These are phyloP conservation scores for Fusarium sp. DNA, from an alignment of 2,329 filamentous ascomycete genomes.

Conservation along the genomic window DNA sequence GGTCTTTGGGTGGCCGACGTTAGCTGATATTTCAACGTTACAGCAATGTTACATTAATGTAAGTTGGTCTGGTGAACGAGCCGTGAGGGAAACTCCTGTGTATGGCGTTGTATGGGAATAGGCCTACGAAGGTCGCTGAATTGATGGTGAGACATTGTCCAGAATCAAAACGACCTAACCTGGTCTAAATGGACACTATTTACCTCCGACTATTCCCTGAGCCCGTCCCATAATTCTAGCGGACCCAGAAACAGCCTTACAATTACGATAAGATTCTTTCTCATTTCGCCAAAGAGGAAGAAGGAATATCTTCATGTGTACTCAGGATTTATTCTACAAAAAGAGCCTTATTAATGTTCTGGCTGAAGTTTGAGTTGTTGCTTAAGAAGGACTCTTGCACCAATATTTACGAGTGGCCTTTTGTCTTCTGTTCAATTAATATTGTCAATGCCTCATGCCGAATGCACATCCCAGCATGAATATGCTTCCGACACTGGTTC, in stretches of 20 bases:
- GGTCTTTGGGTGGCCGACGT: too few relatives aligned
- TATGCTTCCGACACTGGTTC: fast-evolving
- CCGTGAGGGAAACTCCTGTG: not conserved
- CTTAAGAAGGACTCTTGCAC: fast-evolving
- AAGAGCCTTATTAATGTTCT: fast-evolving
- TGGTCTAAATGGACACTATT: too few relatives aligned
- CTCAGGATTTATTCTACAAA: not conserved
- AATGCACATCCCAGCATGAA: fast-evolving
- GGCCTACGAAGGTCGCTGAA: too few relatives aligned
- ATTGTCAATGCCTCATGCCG: not conserved
- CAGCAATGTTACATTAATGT: not conserved
- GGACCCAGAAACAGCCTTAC: not conserved
- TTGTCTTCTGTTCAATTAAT: fast-evolving
- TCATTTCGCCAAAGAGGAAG: fast-evolving
- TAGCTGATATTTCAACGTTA: not conserved
- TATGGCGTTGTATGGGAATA: fast-evolving
- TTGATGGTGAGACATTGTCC: not conserved
- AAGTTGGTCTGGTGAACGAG: fast-evolving
- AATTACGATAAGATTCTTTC: not conserved
- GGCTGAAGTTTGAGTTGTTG: too few relatives aligned
- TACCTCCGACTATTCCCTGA: fast-evolving
- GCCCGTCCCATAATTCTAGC: fast-evolving
- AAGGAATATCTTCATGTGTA: fast-evolving
- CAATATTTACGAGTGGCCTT: not conserved
- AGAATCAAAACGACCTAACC: too few relatives aligned